Base-by-base conservation (phyloP, 306 rosid genomes). In the Calophaca sinica region DNA sequence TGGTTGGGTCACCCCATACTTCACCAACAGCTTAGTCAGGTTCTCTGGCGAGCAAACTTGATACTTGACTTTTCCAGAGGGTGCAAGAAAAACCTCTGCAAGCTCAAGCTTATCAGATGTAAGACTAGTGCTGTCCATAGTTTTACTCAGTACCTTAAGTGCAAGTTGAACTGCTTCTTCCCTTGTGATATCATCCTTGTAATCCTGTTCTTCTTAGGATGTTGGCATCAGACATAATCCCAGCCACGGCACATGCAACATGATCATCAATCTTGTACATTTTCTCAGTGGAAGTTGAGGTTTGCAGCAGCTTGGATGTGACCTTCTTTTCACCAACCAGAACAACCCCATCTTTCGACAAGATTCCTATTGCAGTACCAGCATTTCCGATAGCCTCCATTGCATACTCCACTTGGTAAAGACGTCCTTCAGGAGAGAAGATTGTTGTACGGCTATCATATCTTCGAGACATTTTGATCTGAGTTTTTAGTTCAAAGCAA, bases 351-450 rank as follows among this genome's bases (percentile, higher is more conserved):
- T 77, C 88, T 81, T 84, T 84, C 6, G 88, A 77, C 66, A 84
- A 77, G 79, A 84, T 81, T 39, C 88, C 88, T 74, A 84, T 84
- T 26, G 88, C 85, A 73, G 85, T 73, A 58, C 88, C 88, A 78
- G 88, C 85, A 70, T 84, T 84, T 28, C 88, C 88, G 15, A 84
- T 84, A 36, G 88, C 88, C 45, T 84, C 88, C 88, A 84, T 84
- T 57, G 88, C 88, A 78, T 84, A 84, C 81, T 84, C 88, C 62
- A 84, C 88, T 58, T 84, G 88, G 73, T 84, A 81, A 41, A 84
- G 81, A 29, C 85, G 83, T 35, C 88, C 88, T 75, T 84, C 88
- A 2, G 88, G 88, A 62, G 88, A 84, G 64, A 84, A 81, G 45
- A 84, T 84, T 81, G 88, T 84, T 13, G 88, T 84, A 2, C 85